Conservation (phyloP, 2,329 filamentous ascomycete genomes). For the Aspergillus alliaceus region DNA sequence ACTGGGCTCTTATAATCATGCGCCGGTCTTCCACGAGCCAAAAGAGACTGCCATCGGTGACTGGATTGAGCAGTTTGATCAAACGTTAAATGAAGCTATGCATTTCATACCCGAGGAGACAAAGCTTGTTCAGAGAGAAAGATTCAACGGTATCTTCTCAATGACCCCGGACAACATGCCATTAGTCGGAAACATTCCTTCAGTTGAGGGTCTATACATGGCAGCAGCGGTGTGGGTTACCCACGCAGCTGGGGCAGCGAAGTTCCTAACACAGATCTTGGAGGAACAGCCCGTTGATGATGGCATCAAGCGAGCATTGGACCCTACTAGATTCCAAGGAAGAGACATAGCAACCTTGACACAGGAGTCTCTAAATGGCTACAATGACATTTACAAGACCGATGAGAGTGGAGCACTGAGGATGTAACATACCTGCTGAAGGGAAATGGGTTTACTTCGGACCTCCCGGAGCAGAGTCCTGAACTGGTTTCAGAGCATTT, state of each 20-base stretch:
- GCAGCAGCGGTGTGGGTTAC: conserved; percentile 39
- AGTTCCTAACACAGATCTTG: conserved; percentile 18
- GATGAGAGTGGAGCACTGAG: neutral
- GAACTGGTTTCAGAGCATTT: no score
- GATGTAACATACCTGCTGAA: neutral
- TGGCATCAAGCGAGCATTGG: conserved; percentile 16
- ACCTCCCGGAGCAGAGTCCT: no score
- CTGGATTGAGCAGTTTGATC: conserved; percentile 26
- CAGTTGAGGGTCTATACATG: conserved; percentile 27
- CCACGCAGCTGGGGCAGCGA: conserved; percentile 34
- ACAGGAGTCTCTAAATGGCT: conserved; percentile 25
- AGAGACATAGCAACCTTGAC: conserved; percentile 18
- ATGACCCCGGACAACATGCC: conserved; percentile 38
- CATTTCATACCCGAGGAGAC: conserved; percentile 20
- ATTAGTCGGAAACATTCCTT: conserved; percentile 28
- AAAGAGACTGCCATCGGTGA: conserved; percentile 17
- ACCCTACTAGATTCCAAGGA: conserved; percentile 27
- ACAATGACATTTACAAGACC: conserved; percentile 34
- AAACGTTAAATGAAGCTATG: conserved; percentile 18
- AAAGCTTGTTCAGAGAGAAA: conserved; percentile 13
- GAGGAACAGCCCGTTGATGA: conserved; percentile 19
- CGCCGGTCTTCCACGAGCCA: conserved; percentile 21
- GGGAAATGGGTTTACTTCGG: neutral
- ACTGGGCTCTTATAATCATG: conserved; percentile 35
- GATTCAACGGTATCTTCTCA: conserved; percentile 36